Evolutionary conservation across 495 filamentous ascomycete genomes (phyloP).

Genomic region (Aspergillus incahuasiensis): DNA sequence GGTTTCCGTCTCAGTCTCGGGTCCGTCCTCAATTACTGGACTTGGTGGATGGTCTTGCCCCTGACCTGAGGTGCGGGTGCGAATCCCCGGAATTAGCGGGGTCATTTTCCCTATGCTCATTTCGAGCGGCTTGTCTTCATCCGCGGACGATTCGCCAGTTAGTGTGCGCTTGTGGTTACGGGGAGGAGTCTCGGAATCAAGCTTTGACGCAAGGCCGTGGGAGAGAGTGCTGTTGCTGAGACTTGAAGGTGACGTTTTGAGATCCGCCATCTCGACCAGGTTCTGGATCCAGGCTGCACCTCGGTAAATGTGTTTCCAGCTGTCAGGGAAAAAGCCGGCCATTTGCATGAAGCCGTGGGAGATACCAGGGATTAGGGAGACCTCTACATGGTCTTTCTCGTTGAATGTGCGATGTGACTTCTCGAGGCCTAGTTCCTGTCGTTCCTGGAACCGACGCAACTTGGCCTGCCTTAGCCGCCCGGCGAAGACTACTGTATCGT

Average conservation of each 20-base stretch:
- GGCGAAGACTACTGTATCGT: conserved; percentile 94
- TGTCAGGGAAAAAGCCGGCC: conserved; percentile 77
- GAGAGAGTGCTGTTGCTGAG: neutral
- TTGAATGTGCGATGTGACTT: conserved; percentile 54
- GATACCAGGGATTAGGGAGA: conserved; percentile 78
- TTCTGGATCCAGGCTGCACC: conserved; percentile 74
- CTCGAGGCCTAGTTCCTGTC: conserved; percentile 58
- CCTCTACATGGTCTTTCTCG: conserved; percentile 73
- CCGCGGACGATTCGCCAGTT: conserved; percentile 63
- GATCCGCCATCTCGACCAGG: conserved; percentile 54
- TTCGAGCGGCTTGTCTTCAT: conserved; percentile 76
- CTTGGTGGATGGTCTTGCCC: neutral
- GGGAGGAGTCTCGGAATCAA: neutral
- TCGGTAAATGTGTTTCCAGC: conserved; percentile 72
- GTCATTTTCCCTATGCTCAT: conserved; percentile 56
- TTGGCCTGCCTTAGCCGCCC: conserved; percentile 82
- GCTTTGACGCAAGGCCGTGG: neutral
- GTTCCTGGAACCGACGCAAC: conserved; percentile 56
- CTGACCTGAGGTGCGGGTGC: neutral
- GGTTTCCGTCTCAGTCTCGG: neutral
- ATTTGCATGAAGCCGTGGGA: conserved; percentile 94
- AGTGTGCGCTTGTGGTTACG: conserved; percentile 38
- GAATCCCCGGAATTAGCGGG: conserved; percentile 18
- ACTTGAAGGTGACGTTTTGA: conserved; percentile 24
- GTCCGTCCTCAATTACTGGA: neutral